Base-by-base conservation (phyloP, 495 filamentous ascomycete species). In the Penicillium cataractarum region DNA sequence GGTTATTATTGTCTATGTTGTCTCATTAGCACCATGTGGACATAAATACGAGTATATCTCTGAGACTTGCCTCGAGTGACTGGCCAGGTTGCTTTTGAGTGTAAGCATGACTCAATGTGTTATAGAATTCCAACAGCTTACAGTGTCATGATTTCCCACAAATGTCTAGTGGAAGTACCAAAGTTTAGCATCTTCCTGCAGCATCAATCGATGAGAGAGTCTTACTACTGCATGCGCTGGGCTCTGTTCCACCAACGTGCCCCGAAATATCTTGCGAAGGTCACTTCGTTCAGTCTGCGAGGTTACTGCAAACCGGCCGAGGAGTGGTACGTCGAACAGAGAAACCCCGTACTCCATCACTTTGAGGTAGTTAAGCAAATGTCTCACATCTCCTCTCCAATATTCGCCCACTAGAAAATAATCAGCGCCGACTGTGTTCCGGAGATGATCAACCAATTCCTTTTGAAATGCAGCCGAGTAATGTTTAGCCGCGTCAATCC, bases 351-450 rank as follows among this genome's bases (percentile, higher is more conserved):
- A 78, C 54, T 83, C 68, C 83, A 91, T 87, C 33, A 79, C 73
- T 42, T 86, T 79, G 35, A 92, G 76, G 65, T 87, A 91, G 6
- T 75, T 72, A 1, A 78, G 65, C 63, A 92, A 81, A 42, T 80
- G 74, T 15, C 80, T 66, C 5, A 83, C 74, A 62, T 88, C 84
- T 39, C 84, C 86, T 57, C 84, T 80, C 90, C 89, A 92, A 68
- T 87, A 91, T 67, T 92, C 90, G 22, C 86, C 88, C 6, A 93
- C 87, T 15, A 91, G 72, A 68, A 90, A 90, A 75, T 84, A 87
- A 19, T 85, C 75, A 1, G 74, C 64, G 6, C 83, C 83, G 42
- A 83, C 74, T 0, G 74, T 67, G 7, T 76, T 67, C 29, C 86
- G 79, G 26, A 92, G 61, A 53, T 81, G 73, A 17, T 73, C 66